These are phyloP conservation scores for Calonectria henricotiae DNA, from an alignment of 2,329 filamentous ascomycete genomes.

Conservation along the genomic window DNA sequence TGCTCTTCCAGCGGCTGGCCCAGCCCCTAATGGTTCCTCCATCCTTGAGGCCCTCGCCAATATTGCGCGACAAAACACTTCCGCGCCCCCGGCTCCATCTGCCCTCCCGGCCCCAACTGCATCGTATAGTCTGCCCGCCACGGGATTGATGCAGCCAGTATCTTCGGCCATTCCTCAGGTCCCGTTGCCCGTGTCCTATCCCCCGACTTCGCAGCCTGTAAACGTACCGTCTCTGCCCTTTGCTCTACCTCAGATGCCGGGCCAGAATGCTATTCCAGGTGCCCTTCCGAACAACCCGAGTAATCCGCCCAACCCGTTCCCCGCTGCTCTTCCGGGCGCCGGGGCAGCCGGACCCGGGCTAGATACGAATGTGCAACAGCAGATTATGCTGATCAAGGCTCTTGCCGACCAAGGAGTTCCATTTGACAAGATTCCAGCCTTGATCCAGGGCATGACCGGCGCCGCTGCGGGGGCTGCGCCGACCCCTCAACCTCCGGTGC, in stretches of 20 bases:
- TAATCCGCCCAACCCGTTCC: conserved; percentile 54
- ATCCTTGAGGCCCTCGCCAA: conserved; percentile 87
- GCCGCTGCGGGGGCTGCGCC: conserved; percentile 55
- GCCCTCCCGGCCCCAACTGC: conserved; percentile 62
- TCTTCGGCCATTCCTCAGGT: conserved; percentile 54
- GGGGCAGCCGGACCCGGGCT: conserved; percentile 57
- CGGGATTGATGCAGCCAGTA: conserved; percentile 55
- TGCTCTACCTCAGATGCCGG: conserved; percentile 56
- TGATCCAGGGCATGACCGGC: conserved; percentile 70
- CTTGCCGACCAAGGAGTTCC: conserved; percentile 83
- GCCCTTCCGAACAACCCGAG: conserved; percentile 51
- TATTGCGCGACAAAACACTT: conserved; percentile 82
- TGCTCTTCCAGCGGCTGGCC: conserved; percentile 58
- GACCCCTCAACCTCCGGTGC: conserved; percentile 59
- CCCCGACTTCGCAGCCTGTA: conserved; percentile 71
- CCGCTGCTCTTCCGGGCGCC: conserved; percentile 55
- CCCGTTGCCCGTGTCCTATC: conserved; percentile 57
- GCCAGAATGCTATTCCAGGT: conserved; percentile 56
- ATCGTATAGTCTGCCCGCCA: conserved; percentile 59
- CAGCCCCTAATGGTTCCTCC: conserved; percentile 68
- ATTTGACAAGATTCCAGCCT: conserved; percentile 80
- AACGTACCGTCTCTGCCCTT: conserved; percentile 69
- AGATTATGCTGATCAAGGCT: conserved; percentile 82
- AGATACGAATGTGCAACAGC: conserved; percentile 76
- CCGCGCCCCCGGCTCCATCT: conserved; percentile 62